Evolutionary conservation across 1,284 basidiomycete genomes (phyloP).

Genomic region (Moniliophthora roreri): DNA sequence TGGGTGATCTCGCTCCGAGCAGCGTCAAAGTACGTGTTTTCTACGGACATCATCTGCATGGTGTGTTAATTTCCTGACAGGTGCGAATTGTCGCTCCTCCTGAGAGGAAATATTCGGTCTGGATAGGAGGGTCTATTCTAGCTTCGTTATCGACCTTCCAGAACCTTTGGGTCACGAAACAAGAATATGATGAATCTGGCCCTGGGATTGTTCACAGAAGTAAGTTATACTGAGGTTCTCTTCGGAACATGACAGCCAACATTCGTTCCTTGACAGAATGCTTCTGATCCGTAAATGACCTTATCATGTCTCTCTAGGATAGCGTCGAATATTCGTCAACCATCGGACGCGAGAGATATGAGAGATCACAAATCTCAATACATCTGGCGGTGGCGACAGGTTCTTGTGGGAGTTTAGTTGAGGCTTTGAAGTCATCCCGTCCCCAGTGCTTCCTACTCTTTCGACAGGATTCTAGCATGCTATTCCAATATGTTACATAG

Average conservation of each 20-base stretch:
- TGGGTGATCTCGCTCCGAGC: constrained; percentile 64
- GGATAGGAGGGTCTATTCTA: constrained; percentile 6
- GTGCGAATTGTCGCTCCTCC: constrained; percentile 5
- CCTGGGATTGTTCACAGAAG: constrained; percentile 9
- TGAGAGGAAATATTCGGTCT: constrained; percentile 6
- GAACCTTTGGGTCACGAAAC: constrained; percentile 5
- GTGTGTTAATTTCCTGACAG: neutral
- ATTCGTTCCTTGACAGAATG: neutral
- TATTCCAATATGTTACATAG: no score
- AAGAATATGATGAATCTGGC: constrained; percentile 8
- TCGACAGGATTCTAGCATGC: no score
- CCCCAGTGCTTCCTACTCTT: no score
- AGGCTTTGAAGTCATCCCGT: neutral
- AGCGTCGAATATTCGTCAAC: neutral
- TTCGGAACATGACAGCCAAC: no score
- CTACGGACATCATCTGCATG: neutral
- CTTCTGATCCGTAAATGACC: neutral
- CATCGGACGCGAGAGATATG: neutral
- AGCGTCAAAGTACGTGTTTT: constrained; percentile 61
- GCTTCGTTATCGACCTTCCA: constrained; percentile 6
- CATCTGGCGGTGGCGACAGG: neutral
- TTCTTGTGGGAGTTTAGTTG: neutral
- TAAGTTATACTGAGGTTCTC: no score
- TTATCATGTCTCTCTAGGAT: constrained; percentile 12
- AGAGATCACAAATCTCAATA: neutral